Evolutionary conservation across 305 asterid species (phyloP).

Genomic region (Euphrasia arctica): DNA sequence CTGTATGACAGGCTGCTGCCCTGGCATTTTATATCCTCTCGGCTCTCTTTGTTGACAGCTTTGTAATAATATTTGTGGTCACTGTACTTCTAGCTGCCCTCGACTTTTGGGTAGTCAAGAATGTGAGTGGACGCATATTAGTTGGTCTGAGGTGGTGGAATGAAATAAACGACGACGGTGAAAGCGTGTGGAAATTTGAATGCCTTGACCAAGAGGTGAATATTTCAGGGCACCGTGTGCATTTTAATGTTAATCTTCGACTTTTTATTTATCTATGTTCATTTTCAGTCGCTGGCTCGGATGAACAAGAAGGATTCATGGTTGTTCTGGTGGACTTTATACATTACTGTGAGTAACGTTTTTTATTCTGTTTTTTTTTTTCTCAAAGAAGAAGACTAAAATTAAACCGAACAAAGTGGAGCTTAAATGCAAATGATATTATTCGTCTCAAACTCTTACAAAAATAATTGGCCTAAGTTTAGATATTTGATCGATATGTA

Average conservation of each 20-base stretch:
- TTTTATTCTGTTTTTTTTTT: background rate
- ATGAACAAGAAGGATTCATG: constrained; percentile 98
- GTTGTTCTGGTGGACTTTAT: constrained; percentile 98
- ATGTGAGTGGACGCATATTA: constrained; percentile 95
- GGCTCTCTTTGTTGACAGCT: constrained; percentile 74
- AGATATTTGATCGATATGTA: background rate
- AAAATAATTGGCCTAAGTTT: no score
- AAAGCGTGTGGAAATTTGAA: constrained; percentile 94
- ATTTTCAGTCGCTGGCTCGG: constrained; percentile 78
- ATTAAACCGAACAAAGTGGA: constrained; percentile 1
- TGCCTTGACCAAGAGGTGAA: constrained; percentile 98
- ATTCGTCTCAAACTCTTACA: background rate
- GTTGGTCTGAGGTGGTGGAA: constrained; percentile 99
- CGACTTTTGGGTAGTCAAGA: constrained; percentile 98
- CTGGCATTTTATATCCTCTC: constrained; percentile 94
- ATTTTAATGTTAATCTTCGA: background rate
- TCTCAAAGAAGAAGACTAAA: background rate
- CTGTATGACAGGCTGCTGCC: constrained; percentile 72
- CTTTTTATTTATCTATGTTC: background rate
- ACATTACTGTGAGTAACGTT: constrained; percentile 61
- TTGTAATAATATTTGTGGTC: constrained; percentile 89
- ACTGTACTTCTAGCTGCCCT: constrained; percentile 91
- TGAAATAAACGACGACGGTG: constrained; percentile 84
- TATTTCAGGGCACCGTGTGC: background rate
- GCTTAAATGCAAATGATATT: background rate